Base-by-base conservation (phyloP, 768 basidiomycete genomes). In the Austroboletus eburneus region DNA sequence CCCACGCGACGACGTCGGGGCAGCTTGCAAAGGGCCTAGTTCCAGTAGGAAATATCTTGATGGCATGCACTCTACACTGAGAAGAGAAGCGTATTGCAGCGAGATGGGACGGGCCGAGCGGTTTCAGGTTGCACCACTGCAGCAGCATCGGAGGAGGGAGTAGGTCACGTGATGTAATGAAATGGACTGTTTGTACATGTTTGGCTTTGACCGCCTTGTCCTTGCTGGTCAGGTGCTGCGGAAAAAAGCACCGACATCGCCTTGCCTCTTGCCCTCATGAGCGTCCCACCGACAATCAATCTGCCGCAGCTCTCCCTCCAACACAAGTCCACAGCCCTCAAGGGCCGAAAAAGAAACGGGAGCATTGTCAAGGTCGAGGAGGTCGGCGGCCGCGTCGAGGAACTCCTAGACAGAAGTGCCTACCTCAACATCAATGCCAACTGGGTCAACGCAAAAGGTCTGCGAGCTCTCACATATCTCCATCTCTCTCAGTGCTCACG, bases 361-460 rank as follows among this genome's bases (percentile, higher is more conserved):
- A 89, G 87, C 60, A 73, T 91, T 54, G 82, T 92, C 69, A 90
- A 89, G 67, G 87, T 92, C 43, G 90, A 92, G 66, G 76, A 87
- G 59, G 79, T 92, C 50, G 85, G 82, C 35, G 82, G 80, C 59
- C 73, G 82, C 42, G 70, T 79, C 40, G 87, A 92, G 58, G 86
- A 90, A 58, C 70, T 80, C 5, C 74, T 87, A 22, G 90, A 92
- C 72, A 83, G 87, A 58, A 81, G 79, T 57, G 79, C 83, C 25
- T 91, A 88, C 66, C 75, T 79, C 48, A 91, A 92, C 63, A 79
- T 87, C 51, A 95, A 95, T 62, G 88, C 89, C 17, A 80, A 91
- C 61, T 95, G 91, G 91, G 91, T 95, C 62, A 92, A 95, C 59
- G 80, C 85, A 49, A 95, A 95, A 71, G 91, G 91, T 88, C 35